Base-by-base conservation (phyloP, 2,329 filamentous ascomycete species). In the Tolypocladium ovalisporum region DNA sequence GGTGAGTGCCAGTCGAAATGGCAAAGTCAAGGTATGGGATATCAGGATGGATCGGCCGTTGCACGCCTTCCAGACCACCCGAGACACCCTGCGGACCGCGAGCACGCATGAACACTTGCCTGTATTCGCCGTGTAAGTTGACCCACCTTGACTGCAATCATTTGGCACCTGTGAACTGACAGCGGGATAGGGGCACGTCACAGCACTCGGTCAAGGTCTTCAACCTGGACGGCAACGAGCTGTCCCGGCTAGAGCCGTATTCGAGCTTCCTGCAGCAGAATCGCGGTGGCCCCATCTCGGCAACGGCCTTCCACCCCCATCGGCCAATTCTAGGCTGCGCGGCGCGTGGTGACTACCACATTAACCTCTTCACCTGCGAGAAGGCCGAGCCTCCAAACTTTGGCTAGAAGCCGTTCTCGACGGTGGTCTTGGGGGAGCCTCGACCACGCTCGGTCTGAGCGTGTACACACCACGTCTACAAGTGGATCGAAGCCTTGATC, bases 21-120 rank as follows among this genome's bases (percentile, higher is more conserved):
- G 94, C 60, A 94, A 94, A 68, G 89, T 99, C 62, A 92, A 90
- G 70, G 79, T 99, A 19, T 99, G 94, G 94, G 94, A 99, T 71
- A 90, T 99, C 54, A 84, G 94, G 54, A 90, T 90, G 84, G 88
- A 94, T 62, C 80, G 81, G 63, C 86, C 88, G 6, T 77, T 96
- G 54, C 85, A 86, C 59, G 84, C 84, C 2, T 87, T 93, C 66
- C 80, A 84, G 67, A 85, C 88, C 8, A 93, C 89, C 3, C 85
- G 81, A 59, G 86, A 92, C 65, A 88, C 87, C 10, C 79, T 96
- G 60, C 84, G 91, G 57, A 96, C 90, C 22, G 81, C 96, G 58
- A 94, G 89, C 70, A 92, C 94, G 47, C 94, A 99, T 71, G 94
- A 99, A 72, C 94, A 99, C 72, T 84, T 96, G 56, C 94, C 94